Evolutionary conservation across 106 monocot species (phyloP).

Genomic region (Dactylorhiza incarnata): DNA sequence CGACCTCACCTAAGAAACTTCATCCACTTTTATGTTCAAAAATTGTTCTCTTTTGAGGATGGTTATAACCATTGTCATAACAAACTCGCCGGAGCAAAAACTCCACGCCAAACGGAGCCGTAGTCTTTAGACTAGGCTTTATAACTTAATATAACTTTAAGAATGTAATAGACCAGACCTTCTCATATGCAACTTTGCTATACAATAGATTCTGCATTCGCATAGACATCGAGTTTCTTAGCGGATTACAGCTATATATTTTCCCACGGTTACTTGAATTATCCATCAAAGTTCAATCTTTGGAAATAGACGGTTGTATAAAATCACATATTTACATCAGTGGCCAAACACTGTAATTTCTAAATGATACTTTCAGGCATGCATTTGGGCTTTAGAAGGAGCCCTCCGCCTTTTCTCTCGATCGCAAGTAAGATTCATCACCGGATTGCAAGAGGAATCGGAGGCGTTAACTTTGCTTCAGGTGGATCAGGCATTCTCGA

Average conservation of each 20-base stretch:
- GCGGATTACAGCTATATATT: background rate
- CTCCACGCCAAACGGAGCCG: background rate
- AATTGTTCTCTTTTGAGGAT: too few relatives aligned
- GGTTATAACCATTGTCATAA: too few relatives aligned
- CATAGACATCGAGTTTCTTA: background rate
- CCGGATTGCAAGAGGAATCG: constrained; percentile 19
- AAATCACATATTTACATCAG: too few relatives aligned
- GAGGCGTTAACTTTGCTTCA: constrained; percentile 49
- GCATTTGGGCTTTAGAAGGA: constrained; percentile 44
- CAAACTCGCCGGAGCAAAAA: too few relatives aligned
- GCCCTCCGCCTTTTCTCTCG: constrained; percentile 50
- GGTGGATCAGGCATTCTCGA: constrained; percentile 45
- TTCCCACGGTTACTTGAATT: background rate
- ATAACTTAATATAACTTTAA: background rate
- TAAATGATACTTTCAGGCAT: constrained; percentile 25
- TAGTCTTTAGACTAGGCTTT: background rate
- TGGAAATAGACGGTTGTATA: too few relatives aligned
- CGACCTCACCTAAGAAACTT: too few relatives aligned
- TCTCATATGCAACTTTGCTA: background rate
- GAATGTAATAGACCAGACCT: background rate
- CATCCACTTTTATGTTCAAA: too few relatives aligned
- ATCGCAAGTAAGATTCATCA: constrained; percentile 25
- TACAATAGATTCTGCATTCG: background rate
- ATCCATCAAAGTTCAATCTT: background rate
- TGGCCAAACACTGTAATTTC: background rate